Evolutionary conservation across 2,329 filamentous ascomycete species (phyloP).

Genomic region (Phaeoacremonium minimum): DNA sequence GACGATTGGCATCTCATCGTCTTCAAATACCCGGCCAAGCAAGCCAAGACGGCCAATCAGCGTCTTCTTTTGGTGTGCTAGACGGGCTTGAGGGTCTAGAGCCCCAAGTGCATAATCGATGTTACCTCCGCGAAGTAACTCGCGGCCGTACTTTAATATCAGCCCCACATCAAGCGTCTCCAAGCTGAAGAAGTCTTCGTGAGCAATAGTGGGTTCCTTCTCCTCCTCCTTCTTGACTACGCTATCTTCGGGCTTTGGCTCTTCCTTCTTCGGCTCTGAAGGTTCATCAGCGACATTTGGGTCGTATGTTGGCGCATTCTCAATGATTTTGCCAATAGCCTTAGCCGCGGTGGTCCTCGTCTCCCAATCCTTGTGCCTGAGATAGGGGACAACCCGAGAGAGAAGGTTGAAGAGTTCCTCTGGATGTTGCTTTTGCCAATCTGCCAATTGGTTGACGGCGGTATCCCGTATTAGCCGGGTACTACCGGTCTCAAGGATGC

Average conservation of each 20-base stretch:
- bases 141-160: constrained; percentile 79
- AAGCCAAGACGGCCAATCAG: constrained; percentile 78
- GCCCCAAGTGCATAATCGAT: constrained; percentile 81
- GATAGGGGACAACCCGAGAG: constrained; percentile 89
- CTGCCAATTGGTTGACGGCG: constrained; percentile 91
- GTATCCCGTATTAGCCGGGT: constrained; percentile 95
- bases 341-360: constrained; percentile 90
- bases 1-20: constrained; percentile 68
- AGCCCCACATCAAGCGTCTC: constrained; percentile 71
- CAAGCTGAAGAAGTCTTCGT: constrained; percentile 65
- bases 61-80: constrained; percentile 87
- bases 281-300: constrained; percentile 72
- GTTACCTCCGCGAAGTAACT: constrained; percentile 78
- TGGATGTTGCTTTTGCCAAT: constrained; percentile 96
- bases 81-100: constrained; percentile 74
- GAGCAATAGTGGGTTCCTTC: constrained; percentile 26
- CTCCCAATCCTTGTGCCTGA: constrained; percentile 95
- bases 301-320: constrained; percentile 82
- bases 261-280: constrained; percentile 37
- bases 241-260: constrained; percentile 31
- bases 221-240: constrained; percentile 41
- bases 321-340: constrained; percentile 89
- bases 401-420: constrained; percentile 96
- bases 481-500: constrained; percentile 94
- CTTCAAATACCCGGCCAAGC: constrained; percentile 77